Base-by-base conservation (phyloP, 2,329 filamentous ascomycete species). In the Fusarium equiseti region DNA sequence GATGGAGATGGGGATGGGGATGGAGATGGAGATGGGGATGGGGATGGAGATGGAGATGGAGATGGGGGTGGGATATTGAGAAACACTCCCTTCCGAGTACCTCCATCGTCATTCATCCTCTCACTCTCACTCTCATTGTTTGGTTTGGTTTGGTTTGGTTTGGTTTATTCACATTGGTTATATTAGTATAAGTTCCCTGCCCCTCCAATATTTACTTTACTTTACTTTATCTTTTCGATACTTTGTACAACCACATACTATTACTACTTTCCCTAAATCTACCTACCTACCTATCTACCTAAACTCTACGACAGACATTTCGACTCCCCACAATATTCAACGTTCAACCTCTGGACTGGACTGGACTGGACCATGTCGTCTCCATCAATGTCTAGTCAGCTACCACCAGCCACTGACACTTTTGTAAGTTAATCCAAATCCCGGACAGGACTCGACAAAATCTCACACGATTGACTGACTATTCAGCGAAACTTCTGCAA, bases 401-500 rank as follows among this genome's bases (percentile, higher is more conserved):
- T 32, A 48, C 32, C 61, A 24, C 38, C 43, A 31, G 43, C 63
- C 35, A 24, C 59, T 46, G 40, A 45, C 32, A 44, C 64, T 24
- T 72, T 72, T 72, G 68, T 71, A 72, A 72, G 68, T 63, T 50
- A 59, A 45, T 18, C 27, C 27, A 38, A 18, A 44, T 7, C 27
- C 24, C 29, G 18, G 35, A 18, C 18, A 38, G 35, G 18, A 38
- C 35, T 38, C 18, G 24, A 27, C 24, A 27, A 42, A 53, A 53
- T 18, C 50, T 53, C 18, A 53, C 24, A 15, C 40, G 18, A 46
- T 59, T 45, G 31, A 12, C 16, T 45, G 31, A 12, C 16, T 52
- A 26, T 22, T 38, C 48, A 86, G 85, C 79, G 76, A 48, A 71
- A 77, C 51, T 86, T 86, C 66, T 64, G 78, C 20, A 75, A 73